A percentile compares a stretch with the other conserved stretches of the same genome.
Conservation (phyloP, 805 yeast species). For the Kuraishia borneana region DNA sequence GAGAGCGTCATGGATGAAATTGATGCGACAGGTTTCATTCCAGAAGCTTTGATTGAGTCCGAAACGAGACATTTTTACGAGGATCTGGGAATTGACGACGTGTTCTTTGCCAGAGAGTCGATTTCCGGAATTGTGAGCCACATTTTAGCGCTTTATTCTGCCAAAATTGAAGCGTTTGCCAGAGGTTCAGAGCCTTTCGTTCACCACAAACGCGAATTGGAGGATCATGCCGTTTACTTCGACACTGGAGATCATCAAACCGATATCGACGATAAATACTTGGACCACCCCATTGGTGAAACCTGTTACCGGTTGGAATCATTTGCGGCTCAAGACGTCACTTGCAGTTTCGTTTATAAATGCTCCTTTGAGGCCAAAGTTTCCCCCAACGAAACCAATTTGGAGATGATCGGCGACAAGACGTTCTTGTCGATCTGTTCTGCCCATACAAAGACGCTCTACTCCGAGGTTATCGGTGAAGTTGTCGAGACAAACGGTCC, state of each 20-base stretch:
- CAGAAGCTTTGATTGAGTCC: slow-evolving; percentile 71
- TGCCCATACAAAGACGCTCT: slow-evolving; percentile 65
- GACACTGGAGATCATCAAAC: slow-evolving; percentile 66
- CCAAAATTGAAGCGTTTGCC: slow-evolving; percentile 84
- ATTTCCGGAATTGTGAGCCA: slow-evolving; percentile 74
- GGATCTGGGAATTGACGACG: slow-evolving; percentile 80
- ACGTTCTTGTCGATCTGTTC: slow-evolving; percentile 73
- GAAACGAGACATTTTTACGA: slow-evolving; percentile 90
- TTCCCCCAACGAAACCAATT: slow-evolving; percentile 31
- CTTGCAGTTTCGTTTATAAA: slow-evolving; percentile 75
- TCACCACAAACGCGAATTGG: slow-evolving; percentile 68
- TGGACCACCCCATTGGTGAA: slow-evolving; percentile 36
- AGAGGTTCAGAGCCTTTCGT: slow-evolving; percentile 49
- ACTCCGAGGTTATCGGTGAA: slow-evolving; percentile 58
- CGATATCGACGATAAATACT: slow-evolving; percentile 70
- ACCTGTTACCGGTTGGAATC: slow-evolving; percentile 63
- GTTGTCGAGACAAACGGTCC: slow-evolving; percentile 81
- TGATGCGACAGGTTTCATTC: slow-evolving; percentile 80
- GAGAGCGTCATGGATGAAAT: slow-evolving; percentile 72
- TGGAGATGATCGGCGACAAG: slow-evolving; percentile 64
- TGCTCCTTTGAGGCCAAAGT: slow-evolving; percentile 35
- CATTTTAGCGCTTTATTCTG: slow-evolving; percentile 82
- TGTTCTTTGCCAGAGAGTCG: slow-evolving; percentile 79
- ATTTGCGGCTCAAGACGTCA: slow-evolving; percentile 32
- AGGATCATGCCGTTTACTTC: slow-evolving; percentile 85